Conservation (phyloP, 805 yeast species). For the Phaffomyces thermotolerans region DNA sequence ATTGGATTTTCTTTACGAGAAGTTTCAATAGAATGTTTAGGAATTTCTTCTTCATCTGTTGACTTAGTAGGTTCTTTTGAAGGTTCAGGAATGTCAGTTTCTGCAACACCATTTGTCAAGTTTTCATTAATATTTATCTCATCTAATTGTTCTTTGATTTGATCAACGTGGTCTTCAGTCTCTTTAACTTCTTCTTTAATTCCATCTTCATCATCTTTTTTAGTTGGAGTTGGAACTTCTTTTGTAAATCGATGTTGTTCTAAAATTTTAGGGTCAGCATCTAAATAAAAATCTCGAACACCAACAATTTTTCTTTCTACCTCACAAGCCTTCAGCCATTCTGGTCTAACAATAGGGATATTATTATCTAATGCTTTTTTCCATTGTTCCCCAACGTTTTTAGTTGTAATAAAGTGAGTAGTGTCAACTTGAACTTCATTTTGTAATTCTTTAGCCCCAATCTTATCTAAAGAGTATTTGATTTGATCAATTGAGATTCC, state of each 20-base stretch:
- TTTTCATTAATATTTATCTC: slow-evolving; percentile 6
- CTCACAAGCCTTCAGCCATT: slow-evolving; percentile 94
- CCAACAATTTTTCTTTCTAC: slow-evolving; percentile 85
- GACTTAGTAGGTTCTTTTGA: background rate
- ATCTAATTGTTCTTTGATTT: slow-evolving; percentile 10
- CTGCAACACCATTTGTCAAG: slow-evolving; percentile 5
- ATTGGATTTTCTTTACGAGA: background rate
- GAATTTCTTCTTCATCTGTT: no score
- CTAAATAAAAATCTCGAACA: slow-evolving; percentile 77
- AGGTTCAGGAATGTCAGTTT: background rate
- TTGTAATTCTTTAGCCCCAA: slow-evolving; percentile 81
- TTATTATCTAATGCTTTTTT: slow-evolving; percentile 76
- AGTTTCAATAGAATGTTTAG: background rate
- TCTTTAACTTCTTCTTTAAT: background rate
- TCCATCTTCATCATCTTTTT: slow-evolving; percentile 3
- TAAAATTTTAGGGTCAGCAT: slow-evolving; percentile 39
- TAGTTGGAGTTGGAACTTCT: slow-evolving; percentile 1
- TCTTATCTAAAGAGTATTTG: slow-evolving; percentile 49
- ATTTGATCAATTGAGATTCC: slow-evolving; percentile 47
- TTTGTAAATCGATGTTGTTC: slow-evolving; percentile 38
- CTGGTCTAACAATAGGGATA: slow-evolving; percentile 92
- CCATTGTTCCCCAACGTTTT: slow-evolving; percentile 64
- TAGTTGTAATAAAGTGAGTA: slow-evolving; percentile 83
- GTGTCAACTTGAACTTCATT: slow-evolving; percentile 76
- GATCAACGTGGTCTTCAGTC: slow-evolving; percentile 3